These are phyloP conservation scores for Podila minutissima DNA, from an alignment of 192 early-diverging fungal species.

Conservation along the genomic window DNA sequence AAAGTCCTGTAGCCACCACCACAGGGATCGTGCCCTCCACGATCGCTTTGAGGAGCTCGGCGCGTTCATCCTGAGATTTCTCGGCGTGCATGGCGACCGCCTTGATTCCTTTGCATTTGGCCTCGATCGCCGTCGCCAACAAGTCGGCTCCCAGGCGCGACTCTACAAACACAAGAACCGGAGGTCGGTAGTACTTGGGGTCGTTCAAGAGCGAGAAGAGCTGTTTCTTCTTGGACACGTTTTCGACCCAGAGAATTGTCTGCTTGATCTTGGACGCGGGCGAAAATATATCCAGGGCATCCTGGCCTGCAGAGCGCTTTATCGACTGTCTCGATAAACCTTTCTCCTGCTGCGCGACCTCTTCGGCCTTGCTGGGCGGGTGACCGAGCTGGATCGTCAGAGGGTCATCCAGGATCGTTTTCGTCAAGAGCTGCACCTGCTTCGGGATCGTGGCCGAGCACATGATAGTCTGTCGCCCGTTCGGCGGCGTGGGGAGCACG, in stretches of 20 bases:
- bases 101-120: slow-evolving; percentile 41
- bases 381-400: slow-evolving; percentile 48
- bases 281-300: slow-evolving; percentile 15
- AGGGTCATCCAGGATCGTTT: slow-evolving; percentile 30
- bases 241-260: slow-evolving; percentile 67
- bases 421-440: slow-evolving; percentile 30
- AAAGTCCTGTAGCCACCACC: slow-evolving; percentile 61
- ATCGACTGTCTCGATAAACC: neutral
- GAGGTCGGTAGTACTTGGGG: slow-evolving; percentile 61
- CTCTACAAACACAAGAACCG: slow-evolving; percentile 65
- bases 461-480: slow-evolving; percentile 52
- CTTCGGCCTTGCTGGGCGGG: neutral
- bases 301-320: neutral
- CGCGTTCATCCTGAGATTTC: slow-evolving; percentile 57
- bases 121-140: slow-evolving; percentile 54
- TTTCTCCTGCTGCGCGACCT: neutral
- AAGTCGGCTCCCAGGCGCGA: slow-evolving; percentile 63
- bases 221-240: slow-evolving; percentile 62
- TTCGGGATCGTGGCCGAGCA: slow-evolving; percentile 63
- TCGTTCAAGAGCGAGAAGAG: slow-evolving; percentile 62
- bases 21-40: slow-evolving; percentile 44
- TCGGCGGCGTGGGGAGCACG: slow-evolving; percentile 36
- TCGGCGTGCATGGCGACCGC: slow-evolving; percentile 62
- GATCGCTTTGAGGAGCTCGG: slow-evolving; percentile 37
- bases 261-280: slow-evolving; percentile 57